Percentiles rank a stretch among this genome's conserved stretches.
phyloP scores from a whole-genome alignment of 1,284 basidiomycete genomes.

The Cutaneotrichosporon sp. region DNA sequence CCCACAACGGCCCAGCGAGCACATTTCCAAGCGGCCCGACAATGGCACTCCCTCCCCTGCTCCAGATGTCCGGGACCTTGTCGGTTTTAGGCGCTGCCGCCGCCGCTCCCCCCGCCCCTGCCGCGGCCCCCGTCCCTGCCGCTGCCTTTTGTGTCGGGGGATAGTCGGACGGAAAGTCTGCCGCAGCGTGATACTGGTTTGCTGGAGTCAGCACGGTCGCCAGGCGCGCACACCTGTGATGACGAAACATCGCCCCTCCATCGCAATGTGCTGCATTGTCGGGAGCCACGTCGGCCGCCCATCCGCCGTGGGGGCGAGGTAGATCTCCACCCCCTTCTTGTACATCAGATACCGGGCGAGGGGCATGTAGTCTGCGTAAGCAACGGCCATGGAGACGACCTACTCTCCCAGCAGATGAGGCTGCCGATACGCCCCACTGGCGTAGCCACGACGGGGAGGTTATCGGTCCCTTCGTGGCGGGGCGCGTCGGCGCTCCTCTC shows the following conservation, averaged over 20 bases:
- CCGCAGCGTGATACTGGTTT: conserved; percentile 30
- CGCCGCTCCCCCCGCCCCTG: neutral
- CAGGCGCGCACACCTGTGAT: conserved; percentile 50
- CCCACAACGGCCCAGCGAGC: conserved; percentile 62
- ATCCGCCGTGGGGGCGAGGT: conserved; percentile 55
- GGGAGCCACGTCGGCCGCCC: conserved; percentile 60
- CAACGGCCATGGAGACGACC: conserved; percentile 4
- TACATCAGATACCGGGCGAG: conserved; percentile 49
- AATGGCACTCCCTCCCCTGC: conserved; percentile 62
- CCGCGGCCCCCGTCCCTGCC: neutral
- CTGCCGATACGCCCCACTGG: conserved; percentile 53
- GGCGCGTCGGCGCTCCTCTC: conserved; percentile 7
- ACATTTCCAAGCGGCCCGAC: conserved; percentile 62
- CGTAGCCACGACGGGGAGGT: conserved; percentile 50
- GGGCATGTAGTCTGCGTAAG: conserved; percentile 60
- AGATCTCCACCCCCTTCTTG: conserved; percentile 46
- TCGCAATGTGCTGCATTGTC: conserved; percentile 66
- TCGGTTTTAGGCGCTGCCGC: too few relatives aligned
- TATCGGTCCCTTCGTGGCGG: conserved; percentile 20
- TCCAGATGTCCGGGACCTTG: conserved; percentile 23
- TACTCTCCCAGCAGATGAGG: conserved; percentile 67
- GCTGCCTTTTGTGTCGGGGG: conserved; percentile 14
- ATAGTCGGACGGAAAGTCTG: conserved; percentile 31
- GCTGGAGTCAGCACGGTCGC: conserved; percentile 15
- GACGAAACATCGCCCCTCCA: conserved; percentile 73